phyloP scores from a whole-genome alignment of 1,284 basidiomycete species.

The Pseudozyma sp. region DNA sequence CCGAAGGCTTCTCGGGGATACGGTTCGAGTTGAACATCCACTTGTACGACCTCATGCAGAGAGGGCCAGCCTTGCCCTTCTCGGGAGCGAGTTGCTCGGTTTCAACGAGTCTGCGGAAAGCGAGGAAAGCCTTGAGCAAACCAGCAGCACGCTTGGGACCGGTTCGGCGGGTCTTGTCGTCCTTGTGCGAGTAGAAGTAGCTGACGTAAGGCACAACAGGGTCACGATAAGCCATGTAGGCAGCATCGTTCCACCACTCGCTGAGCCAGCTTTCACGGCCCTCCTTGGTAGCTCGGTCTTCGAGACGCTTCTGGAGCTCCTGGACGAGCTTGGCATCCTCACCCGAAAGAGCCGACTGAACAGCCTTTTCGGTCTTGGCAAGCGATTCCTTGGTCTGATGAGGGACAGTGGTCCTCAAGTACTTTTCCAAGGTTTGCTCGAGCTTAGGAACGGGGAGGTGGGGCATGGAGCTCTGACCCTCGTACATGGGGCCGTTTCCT shows the following conservation, averaged over 20 bases:
- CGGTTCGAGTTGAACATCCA: slow-evolving; percentile 96
- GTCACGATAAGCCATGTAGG: slow-evolving; percentile 76
- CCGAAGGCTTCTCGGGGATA: slow-evolving; percentile 84
- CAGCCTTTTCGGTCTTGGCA: slow-evolving; percentile 68
- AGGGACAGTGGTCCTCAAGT: slow-evolving; percentile 61
- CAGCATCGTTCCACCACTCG: slow-evolving; percentile 97
- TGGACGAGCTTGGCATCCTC: slow-evolving; percentile 77
- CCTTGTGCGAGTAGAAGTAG: slow-evolving; percentile 92
- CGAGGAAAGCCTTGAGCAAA: slow-evolving; percentile 65
- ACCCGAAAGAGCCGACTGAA: slow-evolving; percentile 75
- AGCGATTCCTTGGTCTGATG: slow-evolving; percentile 52
- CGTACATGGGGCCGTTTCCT: slow-evolving; percentile 53
- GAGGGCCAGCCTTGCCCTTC: slow-evolving; percentile 81
- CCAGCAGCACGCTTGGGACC: slow-evolving; percentile 61
- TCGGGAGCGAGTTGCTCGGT: slow-evolving; percentile 85
- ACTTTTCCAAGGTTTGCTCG: slow-evolving; percentile 65
- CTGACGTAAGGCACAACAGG: slow-evolving; percentile 92
- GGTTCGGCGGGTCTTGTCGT: slow-evolving; percentile 70
- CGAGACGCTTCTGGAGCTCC: slow-evolving; percentile 83
- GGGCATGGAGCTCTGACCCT: slow-evolving; percentile 64
- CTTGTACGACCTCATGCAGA: slow-evolving; percentile 96
- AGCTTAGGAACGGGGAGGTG: slow-evolving; percentile 65
- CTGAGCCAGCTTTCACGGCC: slow-evolving; percentile 83
- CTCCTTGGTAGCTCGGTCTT: slow-evolving; percentile 75
- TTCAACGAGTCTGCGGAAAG: slow-evolving; percentile 64